Conservation (phyloP, 2,329 filamentous ascomycete species). For the Fusarium vanettenii region DNA sequence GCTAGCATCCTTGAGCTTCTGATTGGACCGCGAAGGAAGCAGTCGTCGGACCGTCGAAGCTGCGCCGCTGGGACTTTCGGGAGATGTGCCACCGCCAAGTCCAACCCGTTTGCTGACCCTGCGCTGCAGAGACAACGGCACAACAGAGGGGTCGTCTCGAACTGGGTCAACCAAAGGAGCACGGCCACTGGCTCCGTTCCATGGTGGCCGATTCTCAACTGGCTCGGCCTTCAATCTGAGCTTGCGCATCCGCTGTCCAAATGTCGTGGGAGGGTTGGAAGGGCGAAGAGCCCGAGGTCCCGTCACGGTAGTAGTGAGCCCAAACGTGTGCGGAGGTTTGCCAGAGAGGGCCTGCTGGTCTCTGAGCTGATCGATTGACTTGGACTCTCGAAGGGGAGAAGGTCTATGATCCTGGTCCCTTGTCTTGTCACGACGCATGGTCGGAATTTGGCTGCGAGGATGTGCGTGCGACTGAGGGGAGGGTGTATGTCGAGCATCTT, state of each 20-base stretch:
- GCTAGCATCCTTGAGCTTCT: slow-evolving; percentile 45
- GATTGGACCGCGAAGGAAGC: slow-evolving; percentile 49
- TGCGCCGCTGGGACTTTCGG: slow-evolving; percentile 50
- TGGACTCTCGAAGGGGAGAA: slow-evolving; percentile 52
- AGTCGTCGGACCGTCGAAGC: slow-evolving; percentile 50
- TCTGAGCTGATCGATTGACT: slow-evolving; percentile 40
- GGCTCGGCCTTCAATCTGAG: slow-evolving; percentile 51
- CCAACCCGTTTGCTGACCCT: slow-evolving; percentile 60
- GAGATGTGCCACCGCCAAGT: slow-evolving; percentile 42
- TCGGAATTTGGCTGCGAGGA: slow-evolving; percentile 60
- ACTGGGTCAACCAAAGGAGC: slow-evolving; percentile 72
- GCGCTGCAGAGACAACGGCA: slow-evolving; percentile 67
- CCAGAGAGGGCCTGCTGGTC: slow-evolving; percentile 15
- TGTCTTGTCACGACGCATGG: slow-evolving; percentile 63
- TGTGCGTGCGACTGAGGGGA: slow-evolving; percentile 23
- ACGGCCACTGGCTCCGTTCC: slow-evolving; percentile 80
- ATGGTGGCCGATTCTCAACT: slow-evolving; percentile 65
- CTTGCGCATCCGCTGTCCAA: slow-evolving; percentile 50
- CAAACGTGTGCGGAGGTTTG: slow-evolving; percentile 26
- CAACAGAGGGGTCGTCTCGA: slow-evolving; percentile 66
- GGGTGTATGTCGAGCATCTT: slow-evolving; percentile 27
- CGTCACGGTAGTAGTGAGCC: slow-evolving; percentile 43
- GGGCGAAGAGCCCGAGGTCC: slow-evolving; percentile 33
- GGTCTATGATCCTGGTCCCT: slow-evolving; percentile 56
- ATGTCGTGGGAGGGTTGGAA: slow-evolving; percentile 44